These are phyloP conservation scores for Aechmea fasciata DNA, from an alignment of 176 grass and related monocot species.

Conservation along the genomic window DNA sequence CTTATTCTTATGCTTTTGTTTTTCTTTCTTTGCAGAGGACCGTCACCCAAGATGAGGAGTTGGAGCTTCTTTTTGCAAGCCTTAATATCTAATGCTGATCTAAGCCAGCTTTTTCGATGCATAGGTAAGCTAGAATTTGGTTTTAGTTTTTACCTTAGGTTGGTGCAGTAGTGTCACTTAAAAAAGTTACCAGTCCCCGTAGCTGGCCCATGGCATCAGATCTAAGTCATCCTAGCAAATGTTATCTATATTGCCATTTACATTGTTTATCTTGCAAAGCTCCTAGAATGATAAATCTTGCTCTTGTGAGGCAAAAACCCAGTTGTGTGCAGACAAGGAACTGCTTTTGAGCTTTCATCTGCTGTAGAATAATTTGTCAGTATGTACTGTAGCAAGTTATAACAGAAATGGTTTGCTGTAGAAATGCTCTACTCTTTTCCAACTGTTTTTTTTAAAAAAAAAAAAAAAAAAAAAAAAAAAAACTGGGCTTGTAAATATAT, in stretches of 20 bases:
- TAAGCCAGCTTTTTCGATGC: constrained; percentile 7
- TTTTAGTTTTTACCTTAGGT: no score
- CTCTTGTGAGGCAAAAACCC: not conserved
- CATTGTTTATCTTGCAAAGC: no score
- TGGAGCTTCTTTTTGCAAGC: constrained; percentile 85
- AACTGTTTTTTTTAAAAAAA: no score
- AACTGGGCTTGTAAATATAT: no score
- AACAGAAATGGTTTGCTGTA: not conserved
- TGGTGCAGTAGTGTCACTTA: not conserved
- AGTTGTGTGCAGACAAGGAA: not conserved
- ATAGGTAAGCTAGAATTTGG: constrained; percentile 18
- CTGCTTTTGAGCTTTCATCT: not conserved
- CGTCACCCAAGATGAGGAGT: constrained; percentile 61
- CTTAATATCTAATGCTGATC: constrained; percentile 51
- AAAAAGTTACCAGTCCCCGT: not conserved
- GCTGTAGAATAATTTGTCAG: not conserved
- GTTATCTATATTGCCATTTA: no score
- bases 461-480: no score
- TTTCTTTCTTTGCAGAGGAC: constrained; percentile 36
- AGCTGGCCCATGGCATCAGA: not conserved
- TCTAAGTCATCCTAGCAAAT: not conserved
- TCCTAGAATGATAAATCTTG: not conserved
- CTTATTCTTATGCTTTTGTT: not conserved
- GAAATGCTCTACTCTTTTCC: not conserved
- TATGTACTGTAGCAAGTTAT: not conserved